Evolutionary conservation across 2,329 filamentous ascomycete genomes (phyloP), one percentile per base, ranked within the genome.

Genomic region (Pyricularia sp.): DNA sequence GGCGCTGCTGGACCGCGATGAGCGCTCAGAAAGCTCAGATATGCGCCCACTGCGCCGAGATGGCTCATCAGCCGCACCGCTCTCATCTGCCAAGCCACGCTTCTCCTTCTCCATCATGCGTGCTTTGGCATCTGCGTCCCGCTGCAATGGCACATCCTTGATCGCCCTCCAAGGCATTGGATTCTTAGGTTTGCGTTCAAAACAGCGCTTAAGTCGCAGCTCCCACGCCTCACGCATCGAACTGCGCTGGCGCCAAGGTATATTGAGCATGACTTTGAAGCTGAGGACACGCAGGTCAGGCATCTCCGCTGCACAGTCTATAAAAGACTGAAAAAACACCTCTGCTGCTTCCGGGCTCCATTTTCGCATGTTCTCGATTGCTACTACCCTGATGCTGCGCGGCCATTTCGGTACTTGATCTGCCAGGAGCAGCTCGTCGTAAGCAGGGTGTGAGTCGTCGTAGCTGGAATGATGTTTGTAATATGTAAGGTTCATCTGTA

Each of bases 361-460:
- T 72, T 92, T 90, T 50, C 92, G 88, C 70, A 97, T 84, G 71
- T 95, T 89, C 61, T 90, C 85, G 69, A 97, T 83, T 75, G 94
- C 90, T 64, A 98, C 83, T 2, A 84, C 82, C 68, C 88, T 87
- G 1, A 98, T 82, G 5, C 84, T 88, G 5, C 82, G 76, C 1
- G 94, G 94, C 94, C 94, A 98, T 0, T 84, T 86, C 0, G 94
- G 94, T 5, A 90, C 78, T 71, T 96, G 86, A 23, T 83, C 81
- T 12, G 83, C 80, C 1, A 78, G 77, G n/a, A 97, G 80, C 1
- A 94, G 83, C 25, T 85, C 81, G 0, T 91, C 86, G 74, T 94
- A 97, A 66, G 88, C 83, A 0, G 93, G 92, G 69, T 92, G 88
- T 0, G 89, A 88, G 74, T 95, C 91, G 66, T 87, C 86, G 72